Conservation (phyloP, 129 eudicot species). For the Pseudognaphalium luteoalbum region DNA sequence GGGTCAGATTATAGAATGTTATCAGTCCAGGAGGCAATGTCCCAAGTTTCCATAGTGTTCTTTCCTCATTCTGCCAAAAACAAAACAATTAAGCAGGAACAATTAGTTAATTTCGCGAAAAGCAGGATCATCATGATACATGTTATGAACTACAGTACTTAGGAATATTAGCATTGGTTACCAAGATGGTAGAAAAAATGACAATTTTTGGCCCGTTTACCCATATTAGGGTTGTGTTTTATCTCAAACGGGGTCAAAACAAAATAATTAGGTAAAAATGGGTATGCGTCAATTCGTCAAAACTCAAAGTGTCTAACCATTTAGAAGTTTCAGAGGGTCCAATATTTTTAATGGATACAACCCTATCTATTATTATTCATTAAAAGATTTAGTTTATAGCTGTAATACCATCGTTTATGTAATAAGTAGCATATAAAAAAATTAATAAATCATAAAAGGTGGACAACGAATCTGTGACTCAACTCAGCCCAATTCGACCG, state of each 20-base stretch:
- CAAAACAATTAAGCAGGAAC: slow-evolving; percentile 11
- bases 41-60: slow-evolving; percentile 99
- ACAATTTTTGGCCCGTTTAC: neutral
- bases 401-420: neutral
- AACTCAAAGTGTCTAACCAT: neutral
- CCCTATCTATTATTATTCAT: neutral
- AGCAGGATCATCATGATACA: neutral
- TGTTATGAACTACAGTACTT: neutral
- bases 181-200: neutral
- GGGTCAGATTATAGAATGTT: slow-evolving; percentile 87
- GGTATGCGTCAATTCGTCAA: neutral
- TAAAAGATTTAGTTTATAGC: neutral
- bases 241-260: neutral
- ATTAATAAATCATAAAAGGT: neutral
- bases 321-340: neutral
- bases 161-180: neutral
- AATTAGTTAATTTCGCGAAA: neutral
- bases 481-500: neutral
- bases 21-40: slow-evolving; percentile 95
- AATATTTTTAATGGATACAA: neutral
- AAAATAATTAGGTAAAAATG: neutral
- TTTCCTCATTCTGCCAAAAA: slow-evolving; percentile 79
- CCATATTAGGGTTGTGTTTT: neutral
- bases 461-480: neutral
- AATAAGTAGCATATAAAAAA: neutral